Evolutionary conservation across 2,329 filamentous ascomycete species (phyloP).

Genomic region (Fusarium foetens): DNA sequence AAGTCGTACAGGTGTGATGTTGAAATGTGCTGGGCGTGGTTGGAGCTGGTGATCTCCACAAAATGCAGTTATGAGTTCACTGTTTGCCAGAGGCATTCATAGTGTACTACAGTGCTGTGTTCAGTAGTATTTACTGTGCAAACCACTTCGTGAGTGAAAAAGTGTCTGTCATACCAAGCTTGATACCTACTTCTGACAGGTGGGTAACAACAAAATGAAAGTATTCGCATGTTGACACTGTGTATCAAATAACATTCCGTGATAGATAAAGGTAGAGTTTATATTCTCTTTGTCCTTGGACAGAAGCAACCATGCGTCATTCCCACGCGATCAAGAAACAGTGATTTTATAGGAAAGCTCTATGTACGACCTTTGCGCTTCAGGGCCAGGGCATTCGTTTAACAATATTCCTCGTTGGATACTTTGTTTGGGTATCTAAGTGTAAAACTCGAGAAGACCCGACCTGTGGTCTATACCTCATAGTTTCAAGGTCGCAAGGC

Average conservation of each 20-base stretch:
- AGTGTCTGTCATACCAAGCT: background rate
- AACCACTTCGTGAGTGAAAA: background rate
- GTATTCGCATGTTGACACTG: background rate
- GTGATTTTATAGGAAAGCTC: background rate
- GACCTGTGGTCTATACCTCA: too few species aligned
- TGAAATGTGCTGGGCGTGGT: constrained; percentile 20
- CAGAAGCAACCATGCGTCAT: background rate
- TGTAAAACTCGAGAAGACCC: background rate
- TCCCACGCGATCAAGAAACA: background rate
- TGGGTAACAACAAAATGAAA: background rate
- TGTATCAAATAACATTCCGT: background rate
- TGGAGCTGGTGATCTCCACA: constrained; percentile 27
- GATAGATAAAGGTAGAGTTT: too few species aligned
- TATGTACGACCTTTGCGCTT: background rate
- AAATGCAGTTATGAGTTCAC: constrained; percentile 34
- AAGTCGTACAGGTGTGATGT: constrained; percentile 22
- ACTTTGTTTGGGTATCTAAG: background rate
- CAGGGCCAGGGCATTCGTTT: background rate
- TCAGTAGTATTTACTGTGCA: background rate
- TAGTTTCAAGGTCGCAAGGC: background rate
- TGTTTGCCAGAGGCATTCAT: constrained; percentile 1
- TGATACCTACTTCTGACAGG: background rate
- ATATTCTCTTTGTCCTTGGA: background rate
- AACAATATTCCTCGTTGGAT: background rate
- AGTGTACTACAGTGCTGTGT: constrained; percentile 1